phyloP scores from a whole-genome alignment of 1,139 yeast species.

The Zygosaccharomyces sapae region DNA sequence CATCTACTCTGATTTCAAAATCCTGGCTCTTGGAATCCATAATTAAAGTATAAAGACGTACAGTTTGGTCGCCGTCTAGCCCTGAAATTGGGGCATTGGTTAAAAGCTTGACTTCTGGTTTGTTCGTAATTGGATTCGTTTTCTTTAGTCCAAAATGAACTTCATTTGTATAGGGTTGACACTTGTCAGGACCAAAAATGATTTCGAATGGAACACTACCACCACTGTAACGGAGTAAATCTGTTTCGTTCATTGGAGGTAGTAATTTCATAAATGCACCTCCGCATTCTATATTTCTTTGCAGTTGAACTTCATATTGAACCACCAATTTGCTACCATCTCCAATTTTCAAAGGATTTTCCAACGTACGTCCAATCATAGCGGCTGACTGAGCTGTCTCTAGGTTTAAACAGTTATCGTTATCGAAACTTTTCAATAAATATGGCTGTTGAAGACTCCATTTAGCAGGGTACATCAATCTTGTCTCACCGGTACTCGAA shows the following conservation, averaged over 20 bases:
- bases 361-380: conserved; percentile 19
- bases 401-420: conserved; percentile 16
- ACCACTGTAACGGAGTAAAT: conserved; percentile 39
- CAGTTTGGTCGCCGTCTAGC: conserved; percentile 50
- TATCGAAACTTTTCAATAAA: conserved; percentile 14
- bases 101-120: conserved; percentile 64
- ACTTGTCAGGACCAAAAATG: conserved; percentile 93
- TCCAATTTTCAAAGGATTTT: conserved; percentile 31
- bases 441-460: conserved; percentile 21
- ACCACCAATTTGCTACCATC: conserved; percentile 64
- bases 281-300: conserved; percentile 73
- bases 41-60: conserved; percentile 72
- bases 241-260: conserved; percentile 42
- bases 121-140: conserved; percentile 50
- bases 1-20: conserved; percentile 78
- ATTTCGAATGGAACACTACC: conserved; percentile 71
- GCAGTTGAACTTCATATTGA: conserved; percentile 85
- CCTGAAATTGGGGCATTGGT: conserved; percentile 50
- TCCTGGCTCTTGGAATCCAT: conserved; percentile 54
- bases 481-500: conserved; percentile 6
- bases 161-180: conserved; percentile 68
- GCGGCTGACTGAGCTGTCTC: conserved; percentile 14
- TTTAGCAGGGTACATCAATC: conserved; percentile 15
- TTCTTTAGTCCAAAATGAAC: conserved; percentile 71
- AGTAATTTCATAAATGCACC: conserved; percentile 83